A percentile compares a stretch with the other conserved stretches of the same genome.
Evolutionary conservation across 1,284 basidiomycete genomes (phyloP).

Genomic region (Trametes sp.): DNA sequence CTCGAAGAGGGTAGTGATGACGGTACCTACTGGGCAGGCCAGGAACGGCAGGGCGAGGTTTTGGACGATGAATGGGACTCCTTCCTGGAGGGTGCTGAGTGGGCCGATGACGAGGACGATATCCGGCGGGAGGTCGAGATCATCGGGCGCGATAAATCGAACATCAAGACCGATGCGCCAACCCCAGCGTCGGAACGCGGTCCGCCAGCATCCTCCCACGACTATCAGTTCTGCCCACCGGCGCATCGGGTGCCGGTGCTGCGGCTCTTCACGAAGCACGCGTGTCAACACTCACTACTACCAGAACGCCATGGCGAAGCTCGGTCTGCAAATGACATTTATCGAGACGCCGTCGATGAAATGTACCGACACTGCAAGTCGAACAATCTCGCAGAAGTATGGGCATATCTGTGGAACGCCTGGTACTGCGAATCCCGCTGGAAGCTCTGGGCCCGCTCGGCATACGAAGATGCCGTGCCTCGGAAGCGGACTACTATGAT

Average conservation of each 20-base stretch:
- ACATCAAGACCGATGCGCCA: neutral
- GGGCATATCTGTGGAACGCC: neutral
- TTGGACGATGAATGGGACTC: too few species aligned
- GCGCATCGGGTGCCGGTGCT: slow-evolving; percentile 10
- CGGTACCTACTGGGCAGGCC: too few species aligned
- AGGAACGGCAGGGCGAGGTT: too few species aligned
- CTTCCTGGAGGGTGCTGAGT: neutral
- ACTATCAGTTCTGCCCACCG: too few species aligned
- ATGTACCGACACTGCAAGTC: neutral
- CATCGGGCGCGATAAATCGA: neutral
- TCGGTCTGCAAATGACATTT: neutral
- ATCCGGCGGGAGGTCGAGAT: slow-evolving; percentile 1
- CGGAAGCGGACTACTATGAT: slow-evolving; percentile 1
- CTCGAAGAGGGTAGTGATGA: too few species aligned
- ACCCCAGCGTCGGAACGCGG: neutral
- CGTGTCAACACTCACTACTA: neutral
- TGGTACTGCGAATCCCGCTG: neutral
- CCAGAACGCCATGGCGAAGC: neutral
- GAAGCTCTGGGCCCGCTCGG: neutral
- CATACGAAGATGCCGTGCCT: neutral
- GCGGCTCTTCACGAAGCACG: neutral
- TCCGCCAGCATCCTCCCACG: neutral
- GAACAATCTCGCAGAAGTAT: neutral
- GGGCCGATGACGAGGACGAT: slow-evolving; percentile 7
- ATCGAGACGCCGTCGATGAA: neutral